Evolutionary conservation across 2,329 filamentous ascomycete species (phyloP), one percentile per base, ranked within the genome.

Genomic region (Dactylellina drechsleri): DNA sequence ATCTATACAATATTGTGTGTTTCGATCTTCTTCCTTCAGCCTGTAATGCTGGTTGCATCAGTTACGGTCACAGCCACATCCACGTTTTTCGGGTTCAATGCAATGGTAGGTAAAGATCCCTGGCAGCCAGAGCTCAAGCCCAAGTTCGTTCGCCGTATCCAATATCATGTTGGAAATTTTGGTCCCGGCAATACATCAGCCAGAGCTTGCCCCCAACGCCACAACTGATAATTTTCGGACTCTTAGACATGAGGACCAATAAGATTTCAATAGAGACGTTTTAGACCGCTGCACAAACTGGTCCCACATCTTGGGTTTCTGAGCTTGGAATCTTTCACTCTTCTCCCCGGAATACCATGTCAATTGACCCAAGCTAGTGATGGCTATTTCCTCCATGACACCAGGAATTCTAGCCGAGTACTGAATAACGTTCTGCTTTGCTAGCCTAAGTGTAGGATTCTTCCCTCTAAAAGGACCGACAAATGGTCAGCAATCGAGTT

Each of bases 321-420:
- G 71, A 68, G 59, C 47, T 52, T 18, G 47, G 47, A 36, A 18
- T 28, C 18, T 54, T 43, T 54, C 52, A 47, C 26, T 59, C 52
- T 54, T 56, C 54, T 67, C 61, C 64, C 64, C 56, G 64, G 58
- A 62, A 28, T 52, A 50, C 71, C 64, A 73, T 73, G 68, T 58
- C 58, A 58, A 40, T 18, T 59, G 59, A 54, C 43, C 41, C 36
- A 56, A 43, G 53, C 66, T 59, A 58, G 66, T 53, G 18, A 64
- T 49, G 49, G 52, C 58, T 54, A 45, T 75, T 60, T 68, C 31
- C 65, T 58, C 26, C 45, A 68, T 36, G 16, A 43, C 64, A 52
- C 50, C 45, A 75, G 70, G 70, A 75, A 53, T 75, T 75, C 64
- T 75, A 75, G 71, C 71, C 71, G 71, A 75, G 64, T 57, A 60